Evolutionary conservation across 371 early-diverging fungal genomes (phyloP), one percentile per base, ranked within the genome.

Genomic region (Haplosporangium sp.): DNA sequence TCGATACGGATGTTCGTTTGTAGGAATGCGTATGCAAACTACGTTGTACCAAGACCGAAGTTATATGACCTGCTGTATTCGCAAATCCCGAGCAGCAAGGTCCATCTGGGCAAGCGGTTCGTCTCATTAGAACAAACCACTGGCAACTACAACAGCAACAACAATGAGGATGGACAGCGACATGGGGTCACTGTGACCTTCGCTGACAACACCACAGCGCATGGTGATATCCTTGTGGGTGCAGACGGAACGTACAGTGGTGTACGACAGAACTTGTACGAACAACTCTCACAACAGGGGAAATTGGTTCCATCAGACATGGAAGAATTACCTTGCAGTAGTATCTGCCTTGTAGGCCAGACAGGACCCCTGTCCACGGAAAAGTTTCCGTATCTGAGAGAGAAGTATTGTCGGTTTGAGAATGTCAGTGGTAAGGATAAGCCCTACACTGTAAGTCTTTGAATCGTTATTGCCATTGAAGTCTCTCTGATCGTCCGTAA

Each of bases 291-390:
- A 1, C 20, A 57, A 20, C 37, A 53, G 9, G 64, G 59, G 0
- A 4, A 21, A 6, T 18, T 70, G 1, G 64, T 64, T 0, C 14
- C 9, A 0, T 57, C 59, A 2, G 64, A 64, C 38, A 38, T 16
- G 40, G 64, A 64, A 40, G 64, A 59, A 38, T 21, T 70, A n/a
- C 59, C 70, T 2, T 63, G 59, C n/a, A 50, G 53, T 14, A 59
- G 64, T 38, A 63, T 63, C 18, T 70, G 64, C 37, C 59, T 70
- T 53, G 70, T 70, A 1, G 69, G 69, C 12, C 63, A 62, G 46
- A 58, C 69, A 20, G 20, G 46, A 1, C 52, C 59, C 0, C 46
- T 69, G 20, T 56, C 58, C 6, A 23, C 29, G 20, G 62, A 50
- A 37, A 62, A 59, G 59, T 69, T 53, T 38, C 51, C 53, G 13